Base-by-base conservation (phyloP, 345 rosid genomes). In the Anacardium occidentale region DNA sequence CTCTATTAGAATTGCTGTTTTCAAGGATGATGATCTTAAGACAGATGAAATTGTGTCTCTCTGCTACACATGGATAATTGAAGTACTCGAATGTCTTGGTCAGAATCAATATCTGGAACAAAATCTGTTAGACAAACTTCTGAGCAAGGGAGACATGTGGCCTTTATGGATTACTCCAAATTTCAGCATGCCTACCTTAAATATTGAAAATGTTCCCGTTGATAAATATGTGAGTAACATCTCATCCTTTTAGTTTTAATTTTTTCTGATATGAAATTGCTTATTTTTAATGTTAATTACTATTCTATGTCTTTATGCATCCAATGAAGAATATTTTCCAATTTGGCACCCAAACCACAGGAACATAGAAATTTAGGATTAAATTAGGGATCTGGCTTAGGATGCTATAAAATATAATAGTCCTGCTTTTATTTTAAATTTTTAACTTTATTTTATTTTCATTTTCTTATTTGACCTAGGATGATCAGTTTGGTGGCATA, bases 141-240 rank as follows among this genome's bases (percentile, higher is more conserved):
- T 90, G 29, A 75, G 76, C 72, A 82, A 85, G 86, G 84, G 76
- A 81, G 86, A 88, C 69, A 69, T 60, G 44, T 95, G 99, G 98
- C 99, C 97, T 57, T 70, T 83, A 60, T 90, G 98, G 98, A 82
- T 89, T 64, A 69, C 78, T 72, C 82, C 87, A 2, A 85, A 81
- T 77, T 82, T 77, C 57, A 67, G 80, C 78, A 60, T 78, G 59
- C 77, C 73, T 66, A 48, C 21, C 15, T 75, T 60, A 10, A 51
- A 71, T 57, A 53, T 64, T 66, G 79, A 70, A 64, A 71, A 67
- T 29, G 51, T 37, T 13, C 44, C 71, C 17, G 24, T 54, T 32
- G 59, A 71, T 32, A 59, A 48, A 11, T 13, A 75, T 66, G 89
- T 88, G 76, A 86, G 91, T 86, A 54, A 50, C 69, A 24, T 72